These are phyloP conservation scores for Pyronema omphalodes DNA, from an alignment of 495 filamentous ascomycete species.

Conservation along the genomic window DNA sequence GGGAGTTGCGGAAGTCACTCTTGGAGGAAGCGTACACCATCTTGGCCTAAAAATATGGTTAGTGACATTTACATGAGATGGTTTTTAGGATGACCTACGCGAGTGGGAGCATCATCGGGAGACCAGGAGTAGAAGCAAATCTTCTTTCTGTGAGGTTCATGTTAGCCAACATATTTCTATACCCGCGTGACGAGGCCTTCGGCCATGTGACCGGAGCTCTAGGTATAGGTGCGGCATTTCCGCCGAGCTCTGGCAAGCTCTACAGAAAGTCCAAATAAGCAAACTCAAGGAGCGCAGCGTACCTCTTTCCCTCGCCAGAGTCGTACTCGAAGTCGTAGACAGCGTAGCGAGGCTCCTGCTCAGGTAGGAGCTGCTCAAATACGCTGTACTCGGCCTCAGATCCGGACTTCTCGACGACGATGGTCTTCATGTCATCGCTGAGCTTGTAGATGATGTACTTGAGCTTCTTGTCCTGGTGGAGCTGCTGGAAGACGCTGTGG, in stretches of 20 bases:
- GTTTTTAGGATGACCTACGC: conserved; percentile 33
- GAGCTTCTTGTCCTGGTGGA: conserved; percentile 71
- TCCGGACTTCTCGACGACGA: conserved; percentile 58
- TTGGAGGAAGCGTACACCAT: conserved; percentile 98
- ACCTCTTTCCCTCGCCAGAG: conserved; percentile 68
- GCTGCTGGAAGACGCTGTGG: conserved; percentile 66
- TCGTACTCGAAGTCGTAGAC: conserved; percentile 86
- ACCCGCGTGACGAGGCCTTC: not conserved
- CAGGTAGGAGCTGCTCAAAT: conserved; percentile 10
- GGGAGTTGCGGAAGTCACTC: conserved; percentile 70
- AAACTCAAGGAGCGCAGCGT: conserved; percentile 16
- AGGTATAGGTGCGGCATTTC: not conserved
- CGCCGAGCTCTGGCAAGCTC: not conserved
- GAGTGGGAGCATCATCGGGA: conserved; percentile 62
- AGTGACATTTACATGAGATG: not conserved
- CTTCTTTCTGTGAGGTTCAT: conserved; percentile 48
- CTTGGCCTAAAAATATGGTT: conserved; percentile 37
- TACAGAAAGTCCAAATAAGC: not conserved
- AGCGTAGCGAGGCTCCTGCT: conserved; percentile 46
- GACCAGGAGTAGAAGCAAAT: conserved; percentile 92
- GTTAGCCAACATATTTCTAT: not conserved
- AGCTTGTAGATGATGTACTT: conserved; percentile 98
- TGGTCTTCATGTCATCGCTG: conserved; percentile 74
- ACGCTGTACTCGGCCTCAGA: conserved; percentile 22
- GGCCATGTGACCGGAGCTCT: not conserved